These are phyloP conservation scores for Diatrype stigma DNA, from an alignment of 2,329 filamentous ascomycete species.

Conservation along the genomic window DNA sequence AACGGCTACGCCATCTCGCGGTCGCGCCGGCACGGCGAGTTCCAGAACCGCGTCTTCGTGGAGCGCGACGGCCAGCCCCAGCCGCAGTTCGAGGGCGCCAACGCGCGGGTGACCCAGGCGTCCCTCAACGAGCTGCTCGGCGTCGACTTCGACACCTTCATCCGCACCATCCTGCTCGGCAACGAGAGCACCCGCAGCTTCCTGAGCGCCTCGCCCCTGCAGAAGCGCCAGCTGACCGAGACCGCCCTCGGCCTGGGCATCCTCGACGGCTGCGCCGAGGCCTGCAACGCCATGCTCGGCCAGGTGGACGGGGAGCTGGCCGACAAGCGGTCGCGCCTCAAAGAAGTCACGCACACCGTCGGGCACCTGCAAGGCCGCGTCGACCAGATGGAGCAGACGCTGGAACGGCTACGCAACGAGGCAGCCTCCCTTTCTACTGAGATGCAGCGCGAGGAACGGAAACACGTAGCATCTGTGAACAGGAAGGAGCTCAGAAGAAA, in stretches of 20 bases:
- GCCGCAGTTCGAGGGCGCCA: slow-evolving; percentile 22
- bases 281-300: slow-evolving; percentile 16
- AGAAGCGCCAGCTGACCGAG: slow-evolving; percentile 28
- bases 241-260: slow-evolving; percentile 21
- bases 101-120: slow-evolving; percentile 19
- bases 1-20: slow-evolving; percentile 28
- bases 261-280: slow-evolving; percentile 18
- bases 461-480: neutral
- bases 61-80: slow-evolving; percentile 22
- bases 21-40: slow-evolving; percentile 23
- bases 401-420: neutral
- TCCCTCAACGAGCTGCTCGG: slow-evolving; percentile 27
- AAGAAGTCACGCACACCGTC: slow-evolving; percentile 9
- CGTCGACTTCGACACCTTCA: slow-evolving; percentile 27
- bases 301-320: slow-evolving; percentile 18
- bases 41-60: slow-evolving; percentile 24
- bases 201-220: slow-evolving; percentile 21
- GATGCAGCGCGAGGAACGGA: neutral
- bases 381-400: slow-evolving; percentile 2
- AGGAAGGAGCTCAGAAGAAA: neutral
- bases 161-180: slow-evolving; percentile 27
- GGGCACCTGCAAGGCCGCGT: slow-evolving; percentile 1
- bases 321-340: slow-evolving; percentile 5
- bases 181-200: slow-evolving; percentile 29
- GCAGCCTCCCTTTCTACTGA: neutral